phyloP scores from a whole-genome alignment of 2,329 filamentous ascomycete species.

The Corniculantispora saksenae region DNA sequence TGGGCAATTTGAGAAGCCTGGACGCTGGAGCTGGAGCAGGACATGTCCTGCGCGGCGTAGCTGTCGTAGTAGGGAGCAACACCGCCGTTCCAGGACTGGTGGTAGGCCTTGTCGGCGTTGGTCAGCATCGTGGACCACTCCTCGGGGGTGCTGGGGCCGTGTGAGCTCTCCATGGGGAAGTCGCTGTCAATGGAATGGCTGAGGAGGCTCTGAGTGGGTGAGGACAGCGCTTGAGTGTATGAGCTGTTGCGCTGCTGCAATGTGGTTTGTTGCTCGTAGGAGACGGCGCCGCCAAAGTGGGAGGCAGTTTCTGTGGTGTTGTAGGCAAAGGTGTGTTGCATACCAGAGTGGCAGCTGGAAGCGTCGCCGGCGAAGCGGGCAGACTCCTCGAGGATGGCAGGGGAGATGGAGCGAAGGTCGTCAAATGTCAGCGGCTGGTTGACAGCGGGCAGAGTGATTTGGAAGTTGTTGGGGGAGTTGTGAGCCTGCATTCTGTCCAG shows the following conservation, averaged over 20 bases:
- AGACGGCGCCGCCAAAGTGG: conserved; percentile 13
- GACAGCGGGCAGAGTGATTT: conserved; percentile 13
- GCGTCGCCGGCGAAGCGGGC: conserved; percentile 48
- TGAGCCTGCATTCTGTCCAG: conserved; percentile 12
- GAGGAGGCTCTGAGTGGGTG: conserved; percentile 37
- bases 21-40: conserved; percentile 12
- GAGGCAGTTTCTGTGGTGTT: conserved; percentile 18
- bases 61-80: conserved; percentile 17
- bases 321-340: conserved; percentile 21
- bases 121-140: conserved; percentile 37
- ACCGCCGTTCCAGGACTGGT: conserved; percentile 13
- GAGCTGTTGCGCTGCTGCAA: conserved; percentile 27
- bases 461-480: conserved; percentile 11
- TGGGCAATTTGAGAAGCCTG: conserved; percentile 16
- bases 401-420: conserved; percentile 11
- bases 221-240: conserved; percentile 40
- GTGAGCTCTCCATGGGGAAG: conserved; percentile 30
- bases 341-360: conserved; percentile 42
- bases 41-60: conserved; percentile 16
- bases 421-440: conserved; percentile 19
- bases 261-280: conserved; percentile 21
- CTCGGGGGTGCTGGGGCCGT: conserved; percentile 40
- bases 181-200: conserved; percentile 45
- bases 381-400: conserved; percentile 25
- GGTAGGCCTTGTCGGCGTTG: conserved; percentile 21